Base-by-base conservation (phyloP, 139 green algal species). In the Desmodesmus armatus region DNA sequence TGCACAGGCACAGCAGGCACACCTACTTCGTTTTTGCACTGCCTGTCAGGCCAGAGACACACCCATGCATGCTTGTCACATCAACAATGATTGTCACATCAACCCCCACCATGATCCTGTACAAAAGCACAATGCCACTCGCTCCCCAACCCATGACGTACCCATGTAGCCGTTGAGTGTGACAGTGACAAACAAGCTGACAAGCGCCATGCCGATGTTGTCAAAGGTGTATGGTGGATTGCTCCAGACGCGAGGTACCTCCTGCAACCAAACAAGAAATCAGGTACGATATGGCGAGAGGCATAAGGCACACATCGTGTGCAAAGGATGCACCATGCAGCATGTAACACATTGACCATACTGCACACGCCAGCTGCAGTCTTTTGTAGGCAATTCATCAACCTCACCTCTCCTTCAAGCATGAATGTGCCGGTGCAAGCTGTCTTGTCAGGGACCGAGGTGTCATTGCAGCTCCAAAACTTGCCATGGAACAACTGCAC, bases 131-230 rank as follows among this genome's bases (percentile, higher is more conserved):
- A n/a, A n/a, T n/a, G n/a, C n/a, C n/a, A n/a, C n/a, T n/a, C n/a
- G n/a, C n/a, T n/a, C n/a, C n/a, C n/a, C n/a, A n/a, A n/a, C n/a
- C n/a, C n/a, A n/a, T n/a, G 23, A 1, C 71, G 0, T 25, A 84
- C 78, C 82, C 27, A 90, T 93, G 82, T 96, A 98, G 74, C 93
- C 92, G 69, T 98, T 95, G n/a, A 95, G 89, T 2, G 92, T 96
- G 33, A 91, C 87, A 1, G 92, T 90, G 9, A 96, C 83, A 74
- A 98, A 96, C 35, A 96, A 82, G 7, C 83, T 88, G 44, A 96
- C 29, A 37, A 98, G 84, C 3, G 93, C 90, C 15, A 90, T 92
- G 43, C 90, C 84, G 9, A 96, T 77, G 82, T 98, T 93, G 88
- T 97, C 95, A 87, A 97, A 98, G 85, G 97, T 96, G 75, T 90